phyloP scores from a whole-genome alignment of 345 rosid species.

The Gossypium raimondii region DNA sequence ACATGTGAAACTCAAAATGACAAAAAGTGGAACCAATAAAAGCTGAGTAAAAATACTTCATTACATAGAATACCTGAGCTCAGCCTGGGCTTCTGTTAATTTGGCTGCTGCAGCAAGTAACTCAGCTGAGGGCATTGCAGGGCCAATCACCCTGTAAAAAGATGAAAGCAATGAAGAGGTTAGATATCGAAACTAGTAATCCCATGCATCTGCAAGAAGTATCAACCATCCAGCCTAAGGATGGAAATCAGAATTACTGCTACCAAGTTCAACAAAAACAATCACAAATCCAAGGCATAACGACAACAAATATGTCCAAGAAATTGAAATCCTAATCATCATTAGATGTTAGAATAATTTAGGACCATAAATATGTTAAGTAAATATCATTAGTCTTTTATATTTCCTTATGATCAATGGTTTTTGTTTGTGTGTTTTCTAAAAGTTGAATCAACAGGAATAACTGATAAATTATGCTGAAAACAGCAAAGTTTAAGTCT shows the following conservation, averaged over 20 bases:
- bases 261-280: not conserved
- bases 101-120: constrained; percentile 92
- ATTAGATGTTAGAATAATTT: not conserved
- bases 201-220: not conserved
- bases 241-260: not conserved
- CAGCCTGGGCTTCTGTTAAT: constrained; percentile 87
- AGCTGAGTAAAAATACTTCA: not conserved
- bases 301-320: not conserved
- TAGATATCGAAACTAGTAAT: not conserved
- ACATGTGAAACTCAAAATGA: constrained; percentile 1
- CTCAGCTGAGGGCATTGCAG: constrained; percentile 92
- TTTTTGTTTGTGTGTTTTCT: not conserved
- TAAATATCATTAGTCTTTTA: not conserved
- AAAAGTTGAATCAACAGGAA: not conserved
- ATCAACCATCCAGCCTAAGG: not conserved
- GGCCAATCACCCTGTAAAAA: constrained; percentile 70
- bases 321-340: not conserved
- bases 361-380: not conserved
- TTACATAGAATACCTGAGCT: constrained; percentile 49
- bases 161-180: constrained; percentile 12
- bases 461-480: not conserved
- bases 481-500: not conserved
- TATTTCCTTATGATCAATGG: not conserved
- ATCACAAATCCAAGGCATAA: not conserved
- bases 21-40: constrained; percentile 1